Base-by-base conservation (phyloP, 352 stramenopile genomes). In the Saprolegnia parasitica region DNA sequence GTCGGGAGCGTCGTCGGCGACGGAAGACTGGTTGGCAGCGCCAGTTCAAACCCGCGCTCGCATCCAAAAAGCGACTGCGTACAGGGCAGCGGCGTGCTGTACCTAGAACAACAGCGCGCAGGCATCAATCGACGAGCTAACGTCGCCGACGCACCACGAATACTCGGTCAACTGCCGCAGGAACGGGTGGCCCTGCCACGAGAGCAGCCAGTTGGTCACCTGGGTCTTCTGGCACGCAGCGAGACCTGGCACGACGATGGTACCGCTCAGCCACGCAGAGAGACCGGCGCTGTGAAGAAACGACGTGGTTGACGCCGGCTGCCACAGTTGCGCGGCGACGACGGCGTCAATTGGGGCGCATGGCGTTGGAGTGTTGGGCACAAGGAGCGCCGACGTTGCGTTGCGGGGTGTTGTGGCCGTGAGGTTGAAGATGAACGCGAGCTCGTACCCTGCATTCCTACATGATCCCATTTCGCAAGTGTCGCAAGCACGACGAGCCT, bases 131-230 rank as follows among this genome's bases (percentile, higher is more conserved):
- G 24, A 3, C 11, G 20, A 42, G 3, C 4, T 3, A 32, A 50
- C 26, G 61, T 56, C 35, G 11, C 3, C 5, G 5, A 52, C 24
- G 16, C 21, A 61, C 63, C 63, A 70, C 20, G 6, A 45, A 23
- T 23, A 70, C 54, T 70, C 63, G 37, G 47, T 26, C 2, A 42
- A 49, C 37, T 70, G 63, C 3, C 63, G 29, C 63, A 70, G 29
- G 10, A 9, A 70, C n/a, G 63, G 63, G 52, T 70, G 63, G 16
- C 13, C 1, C n/a, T 61, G 46, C 63, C 63, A 70, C 35, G 63
- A 70, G 9, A n/a, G 16, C 5, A 70, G 47, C 63, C 63, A 70
- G n/a, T 62, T 29, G 13, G 21, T 0, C 18, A 70, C 39, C 45
- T 70, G 63, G 13, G 45, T 47, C 49, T 46, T 52, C 24, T 70